phyloP scores from a whole-genome alignment of 2,329 filamentous ascomycete genomes.

The Colletotrichum simmondsii region DNA sequence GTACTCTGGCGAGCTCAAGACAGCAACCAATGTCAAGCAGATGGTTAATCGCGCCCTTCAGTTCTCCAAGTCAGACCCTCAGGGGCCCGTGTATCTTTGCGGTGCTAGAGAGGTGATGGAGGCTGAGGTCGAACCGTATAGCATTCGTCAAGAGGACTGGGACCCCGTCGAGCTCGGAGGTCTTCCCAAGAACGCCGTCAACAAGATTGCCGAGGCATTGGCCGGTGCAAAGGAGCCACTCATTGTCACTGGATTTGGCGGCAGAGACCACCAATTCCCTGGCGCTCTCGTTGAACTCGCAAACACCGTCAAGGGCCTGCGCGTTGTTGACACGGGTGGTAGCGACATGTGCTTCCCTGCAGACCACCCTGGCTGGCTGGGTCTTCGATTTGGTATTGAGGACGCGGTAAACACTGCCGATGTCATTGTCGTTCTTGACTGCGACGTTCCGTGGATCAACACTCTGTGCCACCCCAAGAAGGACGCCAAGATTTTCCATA shows the following conservation, averaged over 20 bases:
- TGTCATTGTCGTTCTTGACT: constrained; percentile 86
- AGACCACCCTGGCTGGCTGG: constrained; percentile 74
- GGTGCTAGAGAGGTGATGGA: constrained; percentile 84
- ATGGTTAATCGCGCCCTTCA: constrained; percentile 83
- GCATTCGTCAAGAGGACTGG: constrained; percentile 77
- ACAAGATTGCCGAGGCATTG: constrained; percentile 71
- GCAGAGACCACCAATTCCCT: constrained; percentile 74
- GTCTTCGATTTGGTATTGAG: constrained; percentile 79
- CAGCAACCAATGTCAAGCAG: constrained; percentile 83
- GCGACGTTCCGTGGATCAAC: constrained; percentile 94
- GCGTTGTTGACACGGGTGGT: constrained; percentile 80
- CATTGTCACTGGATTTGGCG: constrained; percentile 77
- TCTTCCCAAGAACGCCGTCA: constrained; percentile 62
- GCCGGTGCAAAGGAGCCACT: constrained; percentile 73
- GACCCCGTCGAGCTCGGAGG: constrained; percentile 75
- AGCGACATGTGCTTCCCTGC: constrained; percentile 86
- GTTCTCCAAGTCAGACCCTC: constrained; percentile 78
- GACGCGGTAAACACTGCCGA: constrained; percentile 81
- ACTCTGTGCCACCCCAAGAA: constrained; percentile 71
- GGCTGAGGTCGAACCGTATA: constrained; percentile 81
- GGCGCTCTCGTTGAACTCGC: constrained; percentile 74
- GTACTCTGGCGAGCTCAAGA: constrained; percentile 81
- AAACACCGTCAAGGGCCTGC: constrained; percentile 73
- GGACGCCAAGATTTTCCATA: constrained; percentile 68
- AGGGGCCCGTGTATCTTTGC: constrained; percentile 79